Conservation (phyloP, 768 basidiomycete species). For the Russula sp. region DNA sequence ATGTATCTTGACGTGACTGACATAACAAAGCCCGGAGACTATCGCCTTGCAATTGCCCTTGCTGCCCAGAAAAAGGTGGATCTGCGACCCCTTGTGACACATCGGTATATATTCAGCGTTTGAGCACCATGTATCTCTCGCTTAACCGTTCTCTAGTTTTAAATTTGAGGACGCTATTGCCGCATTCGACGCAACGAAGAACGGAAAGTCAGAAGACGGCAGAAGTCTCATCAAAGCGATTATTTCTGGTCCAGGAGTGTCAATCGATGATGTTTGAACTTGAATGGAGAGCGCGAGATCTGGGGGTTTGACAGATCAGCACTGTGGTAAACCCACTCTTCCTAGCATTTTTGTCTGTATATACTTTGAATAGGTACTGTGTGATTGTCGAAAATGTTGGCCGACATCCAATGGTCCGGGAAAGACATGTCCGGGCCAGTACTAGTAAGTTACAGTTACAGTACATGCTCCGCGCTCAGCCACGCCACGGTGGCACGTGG, state of each 20-base stretch:
- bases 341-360: not conserved
- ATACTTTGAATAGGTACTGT: not conserved
- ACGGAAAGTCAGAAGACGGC: constrained; percentile 82
- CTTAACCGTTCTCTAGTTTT: constrained; percentile 45
- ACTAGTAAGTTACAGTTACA: too few species aligned
- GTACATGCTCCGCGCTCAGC: too few species aligned
- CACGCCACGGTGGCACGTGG: too few species aligned
- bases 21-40: constrained; percentile 67
- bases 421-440: too few species aligned
- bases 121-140: not conserved
- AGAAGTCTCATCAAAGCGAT: constrained; percentile 87
- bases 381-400: not conserved
- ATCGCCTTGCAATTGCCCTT: constrained; percentile 79
- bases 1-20: constrained; percentile 10
- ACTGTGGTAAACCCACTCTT: not conserved
- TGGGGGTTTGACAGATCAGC: not conserved
- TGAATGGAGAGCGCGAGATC: not conserved
- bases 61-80: constrained; percentile 80
- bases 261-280: constrained; percentile 41
- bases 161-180: constrained; percentile 70
- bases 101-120: constrained; percentile 53
- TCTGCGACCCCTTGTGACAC: constrained; percentile 85
- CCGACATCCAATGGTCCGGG: too few species aligned
- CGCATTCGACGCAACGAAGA: constrained; percentile 80
- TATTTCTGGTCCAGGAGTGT: constrained; percentile 75